Evolutionary conservation across 2,329 filamentous ascomycete genomes (phyloP).

Genomic region (Colletotrichum tofieldiae): DNA sequence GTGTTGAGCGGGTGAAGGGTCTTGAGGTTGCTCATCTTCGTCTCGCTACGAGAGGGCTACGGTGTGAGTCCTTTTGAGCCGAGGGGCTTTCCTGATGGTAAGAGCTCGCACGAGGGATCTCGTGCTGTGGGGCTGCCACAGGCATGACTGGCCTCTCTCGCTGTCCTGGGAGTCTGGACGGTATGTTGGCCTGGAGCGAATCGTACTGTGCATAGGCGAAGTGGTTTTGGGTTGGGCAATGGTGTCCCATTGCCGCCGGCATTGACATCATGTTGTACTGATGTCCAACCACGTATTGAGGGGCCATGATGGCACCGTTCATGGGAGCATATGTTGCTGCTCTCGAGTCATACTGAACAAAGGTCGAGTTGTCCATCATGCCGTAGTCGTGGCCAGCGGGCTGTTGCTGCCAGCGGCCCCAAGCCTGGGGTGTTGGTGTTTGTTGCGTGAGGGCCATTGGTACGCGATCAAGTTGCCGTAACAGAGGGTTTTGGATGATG

Average conservation of each 20-base stretch:
- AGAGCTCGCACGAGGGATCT: slow-evolving; percentile 35
- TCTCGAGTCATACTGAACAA: slow-evolving; percentile 64
- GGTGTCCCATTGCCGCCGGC: slow-evolving; percentile 53
- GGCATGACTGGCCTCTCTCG: slow-evolving; percentile 50
- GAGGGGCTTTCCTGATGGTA: slow-evolving; percentile 32
- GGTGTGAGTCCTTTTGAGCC: slow-evolving; percentile 17
- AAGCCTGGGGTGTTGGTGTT: too few relatives aligned
- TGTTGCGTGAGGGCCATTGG: too few relatives aligned
- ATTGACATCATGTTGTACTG: slow-evolving; percentile 62
- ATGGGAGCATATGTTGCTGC: slow-evolving; percentile 55
- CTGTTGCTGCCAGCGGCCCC: slow-evolving; percentile 44
- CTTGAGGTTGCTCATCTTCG: slow-evolving; percentile 29
- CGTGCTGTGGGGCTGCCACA: slow-evolving; percentile 20
- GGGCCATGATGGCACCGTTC: slow-evolving; percentile 61
- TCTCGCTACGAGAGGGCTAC: slow-evolving; percentile 36
- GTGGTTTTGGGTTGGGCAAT: slow-evolving; percentile 58
- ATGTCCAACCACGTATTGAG: slow-evolving; percentile 63
- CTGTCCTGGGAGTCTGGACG: slow-evolving; percentile 49
- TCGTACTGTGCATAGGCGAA: slow-evolving; percentile 63
- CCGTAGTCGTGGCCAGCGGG: slow-evolving; percentile 58
- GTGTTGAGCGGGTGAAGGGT: slow-evolving; percentile 46
- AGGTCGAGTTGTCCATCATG: slow-evolving; percentile 64
- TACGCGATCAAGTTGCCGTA: too few relatives aligned
- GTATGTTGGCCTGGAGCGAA: slow-evolving; percentile 52
- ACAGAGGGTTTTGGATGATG: too few relatives aligned